Conservation (phyloP, 805 yeast genomes). For the Ascoidea asiatica region DNA sequence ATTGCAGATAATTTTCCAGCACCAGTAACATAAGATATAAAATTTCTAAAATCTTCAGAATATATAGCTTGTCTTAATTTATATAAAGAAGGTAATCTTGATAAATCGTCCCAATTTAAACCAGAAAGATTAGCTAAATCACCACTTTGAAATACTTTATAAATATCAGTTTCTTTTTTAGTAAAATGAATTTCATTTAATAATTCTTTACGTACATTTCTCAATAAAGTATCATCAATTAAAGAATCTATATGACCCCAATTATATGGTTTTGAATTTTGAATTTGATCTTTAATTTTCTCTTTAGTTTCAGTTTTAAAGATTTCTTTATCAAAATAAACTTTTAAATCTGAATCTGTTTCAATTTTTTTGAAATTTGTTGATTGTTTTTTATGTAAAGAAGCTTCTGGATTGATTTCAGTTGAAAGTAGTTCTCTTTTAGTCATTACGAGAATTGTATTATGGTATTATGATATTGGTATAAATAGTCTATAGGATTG, state of each 20-base stretch:
- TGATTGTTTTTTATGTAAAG: too few relatives aligned
- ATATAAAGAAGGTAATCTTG: slow-evolving; percentile 59
- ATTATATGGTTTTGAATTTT: slow-evolving; percentile 59
- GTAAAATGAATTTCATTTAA: slow-evolving; percentile 78
- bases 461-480: too few relatives aligned
- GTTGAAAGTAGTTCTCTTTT: too few relatives aligned
- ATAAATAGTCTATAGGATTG: too few relatives aligned
- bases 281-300: slow-evolving; percentile 28
- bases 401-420: too few relatives aligned
- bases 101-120: slow-evolving; percentile 59
- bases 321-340: slow-evolving; percentile 32
- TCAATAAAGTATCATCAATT: slow-evolving; percentile 61
- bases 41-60: slow-evolving; percentile 71
- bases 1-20: slow-evolving; percentile 85
- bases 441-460: too few relatives aligned
- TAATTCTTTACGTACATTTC: slow-evolving; percentile 77
- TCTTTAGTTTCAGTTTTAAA: slow-evolving; percentile 29
- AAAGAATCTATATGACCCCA: slow-evolving; percentile 79
- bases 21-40: slow-evolving; percentile 63
- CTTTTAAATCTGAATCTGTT: slow-evolving; percentile 24
- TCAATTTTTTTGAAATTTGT: neutral
- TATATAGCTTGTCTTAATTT: slow-evolving; percentile 80
- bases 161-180: slow-evolving; percentile 92
- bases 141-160: slow-evolving; percentile 81
- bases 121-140: slow-evolving; percentile 89